Percentiles rank a stretch among this genome's conserved stretches.
Evolutionary conservation across 331 rosid genomes (phyloP).

Genomic region (Pyrus hybrid): DNA sequence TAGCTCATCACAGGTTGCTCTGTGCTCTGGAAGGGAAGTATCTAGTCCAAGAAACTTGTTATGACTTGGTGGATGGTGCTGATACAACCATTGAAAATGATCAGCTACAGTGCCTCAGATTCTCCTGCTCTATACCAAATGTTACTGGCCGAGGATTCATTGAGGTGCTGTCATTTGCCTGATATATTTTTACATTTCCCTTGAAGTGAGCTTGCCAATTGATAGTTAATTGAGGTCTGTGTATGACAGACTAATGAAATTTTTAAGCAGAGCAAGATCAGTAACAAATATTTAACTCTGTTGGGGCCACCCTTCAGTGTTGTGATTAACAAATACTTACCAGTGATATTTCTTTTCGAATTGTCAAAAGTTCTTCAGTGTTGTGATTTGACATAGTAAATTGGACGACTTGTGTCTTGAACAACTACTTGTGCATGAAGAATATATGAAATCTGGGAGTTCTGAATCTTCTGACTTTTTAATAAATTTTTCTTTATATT

Average conservation of each 20-base stretch:
- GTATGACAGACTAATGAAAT: background rate
- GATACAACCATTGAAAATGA: slow-evolving; percentile 35
- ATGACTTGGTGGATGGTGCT: slow-evolving; percentile 42
- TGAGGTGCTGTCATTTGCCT: slow-evolving; percentile 42
- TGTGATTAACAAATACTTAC: background rate
- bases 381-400: too few relatives aligned
- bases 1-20: slow-evolving; percentile 51
- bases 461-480: background rate
- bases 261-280: background rate
- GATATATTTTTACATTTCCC: background rate
- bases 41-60: slow-evolving; percentile 50
- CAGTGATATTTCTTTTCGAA: background rate
- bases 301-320: background rate
- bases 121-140: slow-evolving; percentile 56
- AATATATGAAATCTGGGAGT: background rate
- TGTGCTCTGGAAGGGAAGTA: slow-evolving; percentile 86
- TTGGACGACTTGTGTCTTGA: too few relatives aligned
- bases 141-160: slow-evolving; percentile 75
- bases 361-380: background rate
- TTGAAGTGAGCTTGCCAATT: background rate
- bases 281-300: background rate
- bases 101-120: slow-evolving; percentile 48
- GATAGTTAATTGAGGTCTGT: background rate
- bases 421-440: too few relatives aligned
- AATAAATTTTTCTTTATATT: background rate